A percentile compares a stretch with the other conserved stretches of the same genome.
Evolutionary conservation across 345 rosid genomes (phyloP).

Genomic region (Clarkia xantiana): DNA sequence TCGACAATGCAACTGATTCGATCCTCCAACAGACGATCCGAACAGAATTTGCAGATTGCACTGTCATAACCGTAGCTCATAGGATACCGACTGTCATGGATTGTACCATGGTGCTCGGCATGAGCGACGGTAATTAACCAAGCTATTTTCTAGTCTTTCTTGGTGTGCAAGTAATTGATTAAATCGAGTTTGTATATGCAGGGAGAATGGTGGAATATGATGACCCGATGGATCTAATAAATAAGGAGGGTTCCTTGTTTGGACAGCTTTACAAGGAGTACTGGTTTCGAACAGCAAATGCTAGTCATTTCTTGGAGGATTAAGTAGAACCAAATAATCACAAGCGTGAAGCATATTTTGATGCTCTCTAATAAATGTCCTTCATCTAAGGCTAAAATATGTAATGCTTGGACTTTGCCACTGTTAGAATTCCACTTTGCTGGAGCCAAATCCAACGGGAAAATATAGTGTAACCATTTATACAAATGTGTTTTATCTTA

Average conservation of each 20-base stretch:
- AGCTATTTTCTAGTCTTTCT: neutral
- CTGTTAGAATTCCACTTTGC: too few species aligned
- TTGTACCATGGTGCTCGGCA: conserved; percentile 42
- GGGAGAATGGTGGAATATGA: conserved; percentile 13
- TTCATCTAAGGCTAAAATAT: too few species aligned
- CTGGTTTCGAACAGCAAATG: conserved; percentile 12
- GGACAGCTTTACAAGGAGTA: conserved; percentile 17
- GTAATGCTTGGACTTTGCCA: too few species aligned
- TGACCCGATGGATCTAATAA: conserved; percentile 11
- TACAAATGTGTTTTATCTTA: too few species aligned
- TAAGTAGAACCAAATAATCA: too few species aligned
- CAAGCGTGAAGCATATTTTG: too few species aligned
- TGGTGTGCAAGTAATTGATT: too few species aligned
- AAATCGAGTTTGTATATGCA: neutral
- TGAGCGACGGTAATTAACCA: conserved; percentile 20
- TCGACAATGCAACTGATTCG: conserved; percentile 39
- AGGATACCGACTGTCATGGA: conserved; percentile 57
- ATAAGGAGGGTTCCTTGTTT: conserved; percentile 11
- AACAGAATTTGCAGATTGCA: conserved; percentile 35
- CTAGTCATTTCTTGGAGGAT: neutral
- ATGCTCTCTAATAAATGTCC: too few species aligned
- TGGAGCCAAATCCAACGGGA: too few species aligned
- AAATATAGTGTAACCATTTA: too few species aligned
- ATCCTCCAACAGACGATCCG: conserved; percentile 40
- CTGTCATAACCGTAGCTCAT: conserved; percentile 48